Evolutionary conservation across 768 basidiomycete species (phyloP), one percentile per base, ranked within the genome.

Genomic region (Xerocomellus amylosporus): DNA sequence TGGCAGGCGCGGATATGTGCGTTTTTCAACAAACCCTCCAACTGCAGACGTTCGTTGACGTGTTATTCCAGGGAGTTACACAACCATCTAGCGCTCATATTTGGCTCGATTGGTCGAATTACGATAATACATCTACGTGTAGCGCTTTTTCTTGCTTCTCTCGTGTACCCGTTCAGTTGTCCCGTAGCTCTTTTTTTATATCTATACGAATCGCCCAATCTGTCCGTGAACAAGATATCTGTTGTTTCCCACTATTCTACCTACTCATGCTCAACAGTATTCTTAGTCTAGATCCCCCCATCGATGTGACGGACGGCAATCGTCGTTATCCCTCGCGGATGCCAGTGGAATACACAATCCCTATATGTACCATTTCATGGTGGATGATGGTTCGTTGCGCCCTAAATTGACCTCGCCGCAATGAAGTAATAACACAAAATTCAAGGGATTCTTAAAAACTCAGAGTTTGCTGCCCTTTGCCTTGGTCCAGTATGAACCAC

Each of bases 1-100:
- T 86, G 82, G 75, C 79, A 81, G 64, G 86, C 86, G 40, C 75
- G 84, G 70, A 82, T 88, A 74, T 88, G 86, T 82, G 55, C 58
- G 79, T 76, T 45, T 52, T 45, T 48, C 20, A 22, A 34, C 22
- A 10, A 31, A 42, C 26, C 40, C 34, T 49, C 15, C 2, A 33
- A 30, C 26, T 44, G 10, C 46, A 37, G 17, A 52, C 30, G 19
- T 49, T 64, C 46, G 56, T 37, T 43, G 19, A 40, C n/a, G 39
- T 26, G 13, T 53, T 43, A 19, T 41, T 51, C 9, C 31, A 69
- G 68, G 68, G 68, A 69, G 63, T 52, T 69, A 69, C 41, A 69
- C 70, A 54, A 66, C 66, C 26, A 57, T 66, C 8, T 69, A 64
- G 53, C 53, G 38, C 53, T 46, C 36, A 33, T 28, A 20, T 42